phyloP scores from a whole-genome alignment of 1,139 yeast species.

The Eremothecium sinecaudum region DNA sequence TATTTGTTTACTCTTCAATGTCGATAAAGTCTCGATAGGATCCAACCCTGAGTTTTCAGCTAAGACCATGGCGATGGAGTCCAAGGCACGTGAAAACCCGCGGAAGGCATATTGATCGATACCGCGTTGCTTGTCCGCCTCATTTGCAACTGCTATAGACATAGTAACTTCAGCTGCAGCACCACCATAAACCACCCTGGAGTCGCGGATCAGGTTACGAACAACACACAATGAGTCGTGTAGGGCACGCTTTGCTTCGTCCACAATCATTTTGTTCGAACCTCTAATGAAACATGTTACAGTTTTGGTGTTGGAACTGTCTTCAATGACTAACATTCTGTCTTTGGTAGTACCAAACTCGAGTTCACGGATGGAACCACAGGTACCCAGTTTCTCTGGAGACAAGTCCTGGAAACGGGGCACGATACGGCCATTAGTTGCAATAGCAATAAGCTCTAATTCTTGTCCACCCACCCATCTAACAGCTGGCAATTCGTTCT shows the following conservation, averaged over 20 bases:
- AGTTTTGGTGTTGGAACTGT: conserved; percentile 78
- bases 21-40: conserved; percentile 82
- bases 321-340: conserved; percentile 90
- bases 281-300: conserved; percentile 93
- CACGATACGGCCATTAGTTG: conserved; percentile 93
- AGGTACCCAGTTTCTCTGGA: conserved; percentile 73
- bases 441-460: conserved; percentile 89
- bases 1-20: conserved; percentile 76
- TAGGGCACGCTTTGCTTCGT: conserved; percentile 91
- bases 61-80: conserved; percentile 83
- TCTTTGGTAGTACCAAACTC: conserved; percentile 96
- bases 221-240: conserved; percentile 97
- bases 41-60: conserved; percentile 96
- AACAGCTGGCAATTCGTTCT: conserved; percentile 86
- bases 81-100: conserved; percentile 86
- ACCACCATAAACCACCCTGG: conserved; percentile 94
- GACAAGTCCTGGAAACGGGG: conserved; percentile 92
- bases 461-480: conserved; percentile 99
- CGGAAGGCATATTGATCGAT: conserved; percentile 97
- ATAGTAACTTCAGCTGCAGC: conserved; percentile 96
- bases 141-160: conserved; percentile 83
- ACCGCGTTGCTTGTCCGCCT: conserved; percentile 87
- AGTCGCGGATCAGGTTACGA: conserved; percentile 85
- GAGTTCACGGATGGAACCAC: conserved; percentile 76
- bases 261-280: conserved; percentile 94